Base-by-base conservation (phyloP, 2,329 filamentous ascomycete genomes). In the Ophiostoma ulmi region DNA sequence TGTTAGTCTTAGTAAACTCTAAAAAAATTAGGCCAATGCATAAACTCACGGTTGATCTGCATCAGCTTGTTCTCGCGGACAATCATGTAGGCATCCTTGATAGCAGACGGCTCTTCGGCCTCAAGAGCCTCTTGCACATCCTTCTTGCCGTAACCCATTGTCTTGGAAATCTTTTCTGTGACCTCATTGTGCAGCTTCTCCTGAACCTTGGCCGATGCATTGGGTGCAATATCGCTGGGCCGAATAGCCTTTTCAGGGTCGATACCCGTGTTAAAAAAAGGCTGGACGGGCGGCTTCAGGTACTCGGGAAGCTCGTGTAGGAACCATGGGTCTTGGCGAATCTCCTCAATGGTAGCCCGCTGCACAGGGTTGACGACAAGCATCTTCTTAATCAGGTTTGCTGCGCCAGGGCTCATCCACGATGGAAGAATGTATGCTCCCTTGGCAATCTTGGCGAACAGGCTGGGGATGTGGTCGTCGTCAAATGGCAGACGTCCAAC, bases 41-140 rank as follows among this genome's bases (percentile, higher is more conserved):
- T 7, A 68, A 36, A 88, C 92, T 88, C 84, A 96, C 92, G 93
- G 79, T 93, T 97, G 70, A 90, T 90, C 79, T 94, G 91, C 94
- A 98, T 98, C 78, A 98, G 87, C 79, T 97, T 95, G 78, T 98
- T 98, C 80, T 99, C 95, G 69, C 94, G 89, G 36, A 99, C 93
- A 79, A 99, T 99, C 81, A 97, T 90, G 81, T 98, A 99, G 1
- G 95, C 95, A 80, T 99, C 95, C 81, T 99, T 99, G 84, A 99
- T 97, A 13, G 95, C 94, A 72, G 94, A 98, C 14, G 95, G 95
- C 79, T 99, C 95, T 69, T 95, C 89, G 71, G 93, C 93, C 76
- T 91, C 90, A 73, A 99, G 83, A 31, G 95, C 94, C 80, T 98
- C 95, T 78, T 97, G 91, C 69, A 99, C 94, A 82, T 99, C 95